phyloP scores from a whole-genome alignment of 306 rosid species.

The Ceratonia siliqua region DNA sequence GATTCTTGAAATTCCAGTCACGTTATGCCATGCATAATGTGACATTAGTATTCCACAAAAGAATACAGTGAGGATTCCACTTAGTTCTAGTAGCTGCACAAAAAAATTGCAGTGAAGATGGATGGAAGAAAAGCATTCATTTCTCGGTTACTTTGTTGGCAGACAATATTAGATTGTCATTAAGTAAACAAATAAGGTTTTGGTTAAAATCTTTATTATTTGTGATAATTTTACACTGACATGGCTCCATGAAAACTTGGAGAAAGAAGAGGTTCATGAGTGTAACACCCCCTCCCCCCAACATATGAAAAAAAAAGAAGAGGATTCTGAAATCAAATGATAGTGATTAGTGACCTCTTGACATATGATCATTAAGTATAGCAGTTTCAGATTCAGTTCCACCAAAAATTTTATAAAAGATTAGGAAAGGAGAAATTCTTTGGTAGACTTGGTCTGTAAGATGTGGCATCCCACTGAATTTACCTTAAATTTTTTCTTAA shows the following conservation, averaged over 20 bases:
- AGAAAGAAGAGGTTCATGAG: neutral
- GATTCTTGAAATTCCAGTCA: constrained; percentile 72
- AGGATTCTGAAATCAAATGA: no score
- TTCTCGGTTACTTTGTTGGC: neutral
- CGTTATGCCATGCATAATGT: constrained; percentile 84
- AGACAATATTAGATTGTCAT: neutral
- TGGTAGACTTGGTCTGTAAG: no score
- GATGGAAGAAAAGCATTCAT: neutral
- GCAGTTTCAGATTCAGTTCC: neutral
- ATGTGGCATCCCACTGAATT: no score
- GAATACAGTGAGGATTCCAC: constrained; percentile 98
- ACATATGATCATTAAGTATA: no score
- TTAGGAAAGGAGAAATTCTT: no score
- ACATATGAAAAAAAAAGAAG: neutral
- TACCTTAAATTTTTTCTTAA: no score
- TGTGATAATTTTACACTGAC: neutral
- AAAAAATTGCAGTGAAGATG: constrained; percentile 4
- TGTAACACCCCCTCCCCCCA: neutral
- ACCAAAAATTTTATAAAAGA: neutral
- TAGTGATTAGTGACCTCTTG: no score
- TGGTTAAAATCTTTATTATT: neutral
- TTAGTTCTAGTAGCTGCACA: constrained; percentile 69
- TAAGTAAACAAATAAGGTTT: neutral
- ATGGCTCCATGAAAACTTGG: neutral
- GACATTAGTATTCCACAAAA: constrained; percentile 93